Percentiles rank a stretch among this genome's conserved stretches.
These are phyloP conservation scores for Diplodia scrobiculata DNA, from an alignment of 2,329 filamentous ascomycete genomes.

Conservation along the genomic window DNA sequence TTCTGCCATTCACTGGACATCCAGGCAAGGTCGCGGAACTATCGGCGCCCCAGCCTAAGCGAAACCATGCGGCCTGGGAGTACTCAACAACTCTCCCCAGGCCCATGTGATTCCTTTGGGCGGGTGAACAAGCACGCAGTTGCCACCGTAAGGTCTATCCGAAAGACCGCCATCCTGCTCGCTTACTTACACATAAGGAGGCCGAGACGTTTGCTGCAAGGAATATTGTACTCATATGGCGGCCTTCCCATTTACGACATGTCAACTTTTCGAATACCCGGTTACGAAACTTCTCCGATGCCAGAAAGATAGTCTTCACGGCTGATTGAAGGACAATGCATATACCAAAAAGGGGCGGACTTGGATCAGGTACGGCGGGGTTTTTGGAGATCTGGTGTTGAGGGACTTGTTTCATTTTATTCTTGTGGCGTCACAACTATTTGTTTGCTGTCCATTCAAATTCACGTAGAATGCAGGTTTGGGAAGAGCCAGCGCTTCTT, in stretches of 20 bases:
- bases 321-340: slow-evolving; percentile 9
- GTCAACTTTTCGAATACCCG: slow-evolving; percentile 17
- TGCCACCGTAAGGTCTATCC: not conserved
- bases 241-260: not conserved
- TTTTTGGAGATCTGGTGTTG: not conserved
- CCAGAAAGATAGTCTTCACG: slow-evolving; percentile 3
- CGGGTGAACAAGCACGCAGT: not conserved
- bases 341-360: not conserved
- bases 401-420: not conserved
- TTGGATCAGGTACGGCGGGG: not conserved
- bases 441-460: not conserved
- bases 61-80: not conserved
- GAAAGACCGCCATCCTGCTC: not conserved
- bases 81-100: not conserved
- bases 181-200: not conserved
- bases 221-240: not conserved
- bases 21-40: not conserved
- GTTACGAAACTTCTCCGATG: not conserved
- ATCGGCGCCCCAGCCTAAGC: not conserved
- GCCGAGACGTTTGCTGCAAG: not conserved
- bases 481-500: not conserved
- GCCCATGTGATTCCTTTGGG: not conserved
- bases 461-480: not conserved
- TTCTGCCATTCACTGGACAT: not conserved
- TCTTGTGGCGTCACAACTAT: not conserved